A percentile compares a stretch with the other conserved stretches of the same genome.
Conservation (phyloP, 208 protist genomes). For the Acanthamoeba culbertsoni region DNA sequence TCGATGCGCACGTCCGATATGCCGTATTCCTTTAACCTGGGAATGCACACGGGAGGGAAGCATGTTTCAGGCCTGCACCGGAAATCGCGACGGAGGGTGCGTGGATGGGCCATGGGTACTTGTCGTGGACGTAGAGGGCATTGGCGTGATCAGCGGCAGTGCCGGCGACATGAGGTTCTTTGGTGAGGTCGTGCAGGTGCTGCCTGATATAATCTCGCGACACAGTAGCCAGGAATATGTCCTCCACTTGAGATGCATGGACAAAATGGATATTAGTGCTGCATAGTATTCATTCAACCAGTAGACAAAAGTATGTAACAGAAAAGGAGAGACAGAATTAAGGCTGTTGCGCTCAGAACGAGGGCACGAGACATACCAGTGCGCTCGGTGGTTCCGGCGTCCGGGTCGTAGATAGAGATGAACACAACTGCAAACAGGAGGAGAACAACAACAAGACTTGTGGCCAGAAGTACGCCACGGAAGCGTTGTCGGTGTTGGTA, state of each 20-base stretch:
- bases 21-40: background rate
- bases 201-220: background rate
- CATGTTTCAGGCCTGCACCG: background rate
- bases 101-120: background rate
- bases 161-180: constrained; percentile 1
- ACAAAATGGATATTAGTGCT: background rate
- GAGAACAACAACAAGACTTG: background rate
- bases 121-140: background rate
- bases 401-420: constrained; percentile 40
- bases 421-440: background rate
- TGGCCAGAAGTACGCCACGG: background rate
- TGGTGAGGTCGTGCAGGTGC: background rate
- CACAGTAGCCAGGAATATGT: background rate
- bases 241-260: background rate
- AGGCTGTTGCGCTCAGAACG: background rate
- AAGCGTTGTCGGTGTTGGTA: background rate
- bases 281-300: background rate
- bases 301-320: background rate
- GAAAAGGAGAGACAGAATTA: background rate
- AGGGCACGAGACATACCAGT: background rate
- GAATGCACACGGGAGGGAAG: background rate
- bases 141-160: background rate
- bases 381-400: background rate
- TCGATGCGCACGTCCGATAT: constrained; percentile 8
- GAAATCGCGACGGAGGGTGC: no score